Conservation (phyloP, 2,329 filamentous ascomycete genomes). For the Fusarium palustre region DNA sequence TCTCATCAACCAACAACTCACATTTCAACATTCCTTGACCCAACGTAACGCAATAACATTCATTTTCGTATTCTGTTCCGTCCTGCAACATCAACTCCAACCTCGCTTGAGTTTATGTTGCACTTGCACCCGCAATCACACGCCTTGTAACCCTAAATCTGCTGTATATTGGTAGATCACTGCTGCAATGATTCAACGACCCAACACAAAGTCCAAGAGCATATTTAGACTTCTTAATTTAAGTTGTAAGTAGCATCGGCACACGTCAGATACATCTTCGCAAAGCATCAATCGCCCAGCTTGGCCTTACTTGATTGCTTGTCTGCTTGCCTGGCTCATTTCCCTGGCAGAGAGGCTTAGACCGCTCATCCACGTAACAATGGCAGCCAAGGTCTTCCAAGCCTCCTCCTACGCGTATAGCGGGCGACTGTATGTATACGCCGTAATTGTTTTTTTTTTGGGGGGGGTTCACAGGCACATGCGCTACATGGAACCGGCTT, state of each 20-base stretch:
- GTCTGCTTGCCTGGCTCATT: conserved; percentile 12
- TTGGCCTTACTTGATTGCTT: neutral
- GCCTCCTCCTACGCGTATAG: conserved; percentile 1
- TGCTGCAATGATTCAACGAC: conserved; percentile 1
- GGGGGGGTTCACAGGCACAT: neutral
- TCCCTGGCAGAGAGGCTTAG: conserved; percentile 31
- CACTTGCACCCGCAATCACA: conserved; percentile 8
- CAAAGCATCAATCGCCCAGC: conserved; percentile 6
- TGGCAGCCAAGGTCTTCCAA: conserved; percentile 14
- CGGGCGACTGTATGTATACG: conserved; percentile 1
- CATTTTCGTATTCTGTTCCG: conserved; percentile 24
- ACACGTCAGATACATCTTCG: neutral
- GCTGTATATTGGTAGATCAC: neutral
- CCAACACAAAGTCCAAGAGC: conserved; percentile 5
- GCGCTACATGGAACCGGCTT: neutral
- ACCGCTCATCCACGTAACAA: conserved; percentile 31
- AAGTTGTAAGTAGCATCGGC: neutral
- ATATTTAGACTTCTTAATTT: neutral
- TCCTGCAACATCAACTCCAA: neutral
- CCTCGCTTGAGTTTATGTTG: neutral
- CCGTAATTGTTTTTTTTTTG: conserved; percentile 8
- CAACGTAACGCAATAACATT: conserved; percentile 3
- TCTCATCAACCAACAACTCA: neutral
- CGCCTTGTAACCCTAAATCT: neutral
- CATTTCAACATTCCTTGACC: neutral